Conservation (phyloP, 2,329 filamentous ascomycete species). For the Exophiala bonariae region DNA sequence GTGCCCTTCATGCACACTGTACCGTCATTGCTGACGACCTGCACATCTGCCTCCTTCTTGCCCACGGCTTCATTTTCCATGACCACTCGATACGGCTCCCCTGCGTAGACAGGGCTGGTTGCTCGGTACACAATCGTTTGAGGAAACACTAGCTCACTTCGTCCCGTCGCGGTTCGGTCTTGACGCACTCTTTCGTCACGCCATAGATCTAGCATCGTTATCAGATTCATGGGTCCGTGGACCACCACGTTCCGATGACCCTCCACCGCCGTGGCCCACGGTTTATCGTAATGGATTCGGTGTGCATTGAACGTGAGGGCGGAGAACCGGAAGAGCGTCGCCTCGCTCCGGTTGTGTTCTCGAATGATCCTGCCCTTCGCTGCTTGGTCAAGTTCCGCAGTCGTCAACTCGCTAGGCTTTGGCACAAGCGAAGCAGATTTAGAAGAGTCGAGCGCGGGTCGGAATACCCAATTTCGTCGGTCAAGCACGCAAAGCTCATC, state of each 20-base stretch:
- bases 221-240: slow-evolving; percentile 45
- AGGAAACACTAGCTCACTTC: slow-evolving; percentile 35
- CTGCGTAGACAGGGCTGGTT: slow-evolving; percentile 51
- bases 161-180: slow-evolving; percentile 11
- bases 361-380: slow-evolving; percentile 27
- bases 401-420: slow-evolving; percentile 23
- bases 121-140: slow-evolving; percentile 49
- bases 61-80: slow-evolving; percentile 35
- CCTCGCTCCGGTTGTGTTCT: slow-evolving; percentile 38
- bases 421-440: slow-evolving; percentile 15
- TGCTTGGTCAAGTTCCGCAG: slow-evolving; percentile 20
- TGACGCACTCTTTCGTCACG: slow-evolving; percentile 36
- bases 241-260: slow-evolving; percentile 45
- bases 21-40: slow-evolving; percentile 32
- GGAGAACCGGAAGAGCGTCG: slow-evolving; percentile 45
- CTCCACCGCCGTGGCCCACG: slow-evolving; percentile 45
- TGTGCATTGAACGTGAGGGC: slow-evolving; percentile 47
- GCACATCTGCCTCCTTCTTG: slow-evolving; percentile 27
- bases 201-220: slow-evolving; percentile 46
- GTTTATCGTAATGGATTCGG: slow-evolving; percentile 45
- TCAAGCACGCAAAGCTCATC: slow-evolving; percentile 53
- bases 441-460: slow-evolving; percentile 35
- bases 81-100: slow-evolving; percentile 47
- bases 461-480: slow-evolving; percentile 52
- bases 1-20: slow-evolving; percentile 34